Evolutionary conservation across 805 yeast genomes (phyloP).

Genomic region (Torulaspora microellipsoides): DNA sequence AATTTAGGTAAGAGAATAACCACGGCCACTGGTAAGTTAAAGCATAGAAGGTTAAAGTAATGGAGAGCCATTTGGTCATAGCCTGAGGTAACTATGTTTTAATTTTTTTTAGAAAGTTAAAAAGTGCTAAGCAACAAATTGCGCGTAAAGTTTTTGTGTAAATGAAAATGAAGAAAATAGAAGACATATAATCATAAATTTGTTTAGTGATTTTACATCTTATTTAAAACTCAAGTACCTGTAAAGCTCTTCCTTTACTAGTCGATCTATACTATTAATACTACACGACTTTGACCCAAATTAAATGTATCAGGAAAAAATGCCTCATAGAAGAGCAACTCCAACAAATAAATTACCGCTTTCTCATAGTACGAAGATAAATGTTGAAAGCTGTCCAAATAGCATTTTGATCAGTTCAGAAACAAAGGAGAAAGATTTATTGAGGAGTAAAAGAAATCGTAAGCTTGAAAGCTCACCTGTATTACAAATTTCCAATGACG

Average conservation of each 20-base stretch:
- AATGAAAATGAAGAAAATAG: too few relatives aligned
- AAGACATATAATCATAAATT: too few relatives aligned
- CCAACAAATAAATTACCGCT: conserved; percentile 5
- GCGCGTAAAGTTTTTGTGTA: conserved; percentile 1
- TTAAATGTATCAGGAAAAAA: background rate
- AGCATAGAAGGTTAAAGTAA: conserved; percentile 21
- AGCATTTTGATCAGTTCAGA: conserved; percentile 9
- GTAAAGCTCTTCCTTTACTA: too few relatives aligned
- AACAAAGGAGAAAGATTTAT: conserved; percentile 4
- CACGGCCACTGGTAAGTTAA: conserved; percentile 51
- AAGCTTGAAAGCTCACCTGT: conserved; percentile 16
- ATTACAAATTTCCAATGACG: conserved; percentile 1
- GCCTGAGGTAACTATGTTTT: too few relatives aligned
- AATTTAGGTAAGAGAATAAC: conserved; percentile 57
- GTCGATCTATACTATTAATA: too few relatives aligned
- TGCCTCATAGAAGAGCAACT: conserved; percentile 10
- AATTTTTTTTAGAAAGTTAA: too few relatives aligned
- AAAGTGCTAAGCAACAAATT: too few relatives aligned
- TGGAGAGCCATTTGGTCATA: too few relatives aligned
- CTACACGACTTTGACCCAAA: too few relatives aligned
- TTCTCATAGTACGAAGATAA: conserved; percentile 4
- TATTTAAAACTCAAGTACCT: too few relatives aligned
- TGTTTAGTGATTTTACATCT: too few relatives aligned
- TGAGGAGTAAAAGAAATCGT: conserved; percentile 7
- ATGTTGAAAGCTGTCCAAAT: conserved; percentile 19